Base-by-base conservation (phyloP, 495 filamentous ascomycete genomes). In the Penicillium malachiteum region DNA sequence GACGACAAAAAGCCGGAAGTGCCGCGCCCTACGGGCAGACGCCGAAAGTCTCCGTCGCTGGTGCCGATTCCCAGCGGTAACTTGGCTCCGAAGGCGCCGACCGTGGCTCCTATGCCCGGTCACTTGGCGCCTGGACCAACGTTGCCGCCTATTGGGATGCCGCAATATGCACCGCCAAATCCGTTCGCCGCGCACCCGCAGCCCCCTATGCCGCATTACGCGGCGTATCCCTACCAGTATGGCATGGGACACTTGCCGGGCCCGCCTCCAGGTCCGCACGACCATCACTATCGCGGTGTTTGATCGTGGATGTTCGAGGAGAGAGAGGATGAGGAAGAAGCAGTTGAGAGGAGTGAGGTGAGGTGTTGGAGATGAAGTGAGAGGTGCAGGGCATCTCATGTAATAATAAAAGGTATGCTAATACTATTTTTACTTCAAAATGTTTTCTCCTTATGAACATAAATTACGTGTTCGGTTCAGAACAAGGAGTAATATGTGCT, bases 181-280 rank as follows among this genome's bases (percentile, higher is more conserved):
- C 65, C 59, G 2, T 68, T 38, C 42, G 34, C 44, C 18, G 45
- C 56, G 16, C 57, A 54, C 46, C 61, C 64, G 12, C 58, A 43
- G 33, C 50, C 49, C 9, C 5, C 34, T 9, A 37, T 37, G 34
- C 35, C 58, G 6, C 67, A 67, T 12, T 67, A 58, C 40, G 62
- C 64, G 11, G 64, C 64, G 13, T 63, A 66, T 50, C 66, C 63
- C 12, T 68, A 66, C 6, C 59, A 49, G 5, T 68, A 65, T 50
- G 52, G 52, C 10, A 49, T 64, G 59, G 51, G 43, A 10, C 54
- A 33, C 40, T 17, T 57, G 33, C 56, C 46, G 31, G 56, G 45
- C 37, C 49, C 55, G n/a, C 57, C 45, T 6, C 32, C 50, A 17
- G 38, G 54, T 32, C 16, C 54, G 26, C 51, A 49, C 26, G 44